Conservation (phyloP, 257 asterid species). For the Solanum appendiculatum region DNA sequence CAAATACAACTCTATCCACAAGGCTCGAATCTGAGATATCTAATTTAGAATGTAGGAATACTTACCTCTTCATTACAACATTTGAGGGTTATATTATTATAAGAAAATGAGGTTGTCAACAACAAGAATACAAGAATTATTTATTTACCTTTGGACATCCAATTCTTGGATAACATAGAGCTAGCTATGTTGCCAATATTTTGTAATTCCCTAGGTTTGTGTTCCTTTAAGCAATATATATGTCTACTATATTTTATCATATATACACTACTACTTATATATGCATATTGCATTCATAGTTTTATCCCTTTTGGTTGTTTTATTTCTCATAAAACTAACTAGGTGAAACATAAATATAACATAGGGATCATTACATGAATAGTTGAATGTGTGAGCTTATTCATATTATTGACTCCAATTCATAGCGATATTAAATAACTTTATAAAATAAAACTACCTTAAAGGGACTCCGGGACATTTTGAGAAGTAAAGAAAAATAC, state of each 20-base stretch:
- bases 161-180: background rate
- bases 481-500: background rate
- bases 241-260: background rate
- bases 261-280: background rate
- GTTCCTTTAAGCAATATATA: background rate
- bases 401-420: background rate
- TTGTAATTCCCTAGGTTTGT: background rate
- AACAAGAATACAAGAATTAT: background rate
- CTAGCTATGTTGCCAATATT: background rate
- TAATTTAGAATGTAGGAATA: background rate
- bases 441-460: background rate
- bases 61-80: rapidly evolving
- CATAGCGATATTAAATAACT: background rate
- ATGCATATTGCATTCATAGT: background rate
- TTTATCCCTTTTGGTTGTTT: background rate
- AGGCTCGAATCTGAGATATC: background rate
- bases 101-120: background rate
- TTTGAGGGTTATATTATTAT: background rate
- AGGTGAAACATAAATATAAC: background rate
- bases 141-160: background rate
- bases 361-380: background rate
- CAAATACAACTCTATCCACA: background rate
- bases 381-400: background rate
- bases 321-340: background rate
- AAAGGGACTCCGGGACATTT: background rate